Conservation (phyloP, 1,284 basidiomycete species). For the Bjerkandera adusta region DNA sequence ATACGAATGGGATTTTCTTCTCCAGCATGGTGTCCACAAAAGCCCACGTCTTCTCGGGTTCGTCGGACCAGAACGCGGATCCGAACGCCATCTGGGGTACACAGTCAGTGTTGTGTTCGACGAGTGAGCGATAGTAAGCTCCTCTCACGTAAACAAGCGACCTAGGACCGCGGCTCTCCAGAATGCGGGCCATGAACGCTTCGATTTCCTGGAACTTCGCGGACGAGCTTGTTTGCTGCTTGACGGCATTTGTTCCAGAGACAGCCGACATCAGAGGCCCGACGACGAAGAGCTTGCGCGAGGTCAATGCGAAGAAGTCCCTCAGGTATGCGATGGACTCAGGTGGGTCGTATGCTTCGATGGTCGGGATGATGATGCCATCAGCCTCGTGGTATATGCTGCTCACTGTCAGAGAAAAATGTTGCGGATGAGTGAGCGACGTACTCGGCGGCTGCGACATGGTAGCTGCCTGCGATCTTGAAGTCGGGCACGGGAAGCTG, state of each 20-base stretch:
- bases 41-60: slow-evolving; percentile 9
- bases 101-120: too few relatives aligned
- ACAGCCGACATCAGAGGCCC: slow-evolving; percentile 2
- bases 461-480: neutral
- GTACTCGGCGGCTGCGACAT: neutral
- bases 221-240: neutral
- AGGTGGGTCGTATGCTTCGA: neutral
- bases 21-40: slow-evolving; percentile 13
- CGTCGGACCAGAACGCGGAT: slow-evolving; percentile 9
- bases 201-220: slow-evolving; percentile 1
- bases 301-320: neutral
- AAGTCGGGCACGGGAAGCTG: neutral
- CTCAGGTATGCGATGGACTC: slow-evolving; percentile 1
- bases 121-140: neutral
- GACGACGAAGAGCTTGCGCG: slow-evolving; percentile 1
- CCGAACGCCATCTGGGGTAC: slow-evolving; percentile 12
- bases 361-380: neutral
- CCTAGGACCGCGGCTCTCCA: neutral
- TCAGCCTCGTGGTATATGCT: slow-evolving; percentile 3
- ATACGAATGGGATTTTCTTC: slow-evolving; percentile 13
- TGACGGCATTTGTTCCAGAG: neutral
- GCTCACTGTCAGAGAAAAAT: neutral
- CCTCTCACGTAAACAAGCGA: slow-evolving; percentile 9
- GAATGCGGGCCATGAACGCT: neutral
- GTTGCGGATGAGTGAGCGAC: neutral